phyloP scores from a whole-genome alignment of 306 rosid species.

The Canavalia gladiata region DNA sequence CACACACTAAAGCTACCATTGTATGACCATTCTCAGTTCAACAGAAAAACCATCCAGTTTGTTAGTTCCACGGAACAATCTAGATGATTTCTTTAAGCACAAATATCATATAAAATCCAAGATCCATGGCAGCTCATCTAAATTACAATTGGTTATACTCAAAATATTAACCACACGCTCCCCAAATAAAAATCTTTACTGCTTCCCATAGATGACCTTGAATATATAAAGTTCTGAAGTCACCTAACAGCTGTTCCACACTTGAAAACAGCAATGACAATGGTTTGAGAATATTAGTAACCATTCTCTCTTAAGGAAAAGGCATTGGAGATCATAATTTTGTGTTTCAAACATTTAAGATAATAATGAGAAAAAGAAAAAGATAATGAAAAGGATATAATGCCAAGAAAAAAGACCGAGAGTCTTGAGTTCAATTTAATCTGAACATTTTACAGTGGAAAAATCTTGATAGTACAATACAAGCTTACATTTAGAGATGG shows the following conservation, averaged over 20 bases:
- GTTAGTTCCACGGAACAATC: conserved; percentile 21
- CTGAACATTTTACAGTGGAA: not conserved
- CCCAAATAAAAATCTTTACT: not conserved
- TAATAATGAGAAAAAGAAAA: conserved; percentile 8
- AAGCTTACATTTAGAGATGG: conserved; percentile 75
- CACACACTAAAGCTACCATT: not conserved
- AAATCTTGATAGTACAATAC: not conserved
- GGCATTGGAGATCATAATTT: conserved; percentile 9
- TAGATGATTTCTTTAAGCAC: conserved; percentile 12
- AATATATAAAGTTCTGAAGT: conserved; percentile 12
- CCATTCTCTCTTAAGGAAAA: not conserved
- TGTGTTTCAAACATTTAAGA: not conserved
- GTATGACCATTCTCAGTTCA: not conserved
- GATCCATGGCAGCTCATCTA: not conserved
- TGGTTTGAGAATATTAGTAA: not conserved
- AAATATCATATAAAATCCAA: conserved; percentile 27
- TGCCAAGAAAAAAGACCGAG: not conserved
- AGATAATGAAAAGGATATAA: not conserved
- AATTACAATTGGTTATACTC: conserved; percentile 1
- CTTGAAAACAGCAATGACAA: conserved; percentile 10
- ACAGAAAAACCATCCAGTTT: not conserved
- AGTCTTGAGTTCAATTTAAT: not conserved
- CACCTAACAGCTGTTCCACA: not conserved
- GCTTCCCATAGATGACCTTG: conserved; percentile 4
- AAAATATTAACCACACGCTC: not conserved